A percentile compares a stretch with the other conserved stretches of the same genome.
These are phyloP conservation scores for Ormosia emarginata DNA, from an alignment of 306 rosid species.

Conservation along the genomic window DNA sequence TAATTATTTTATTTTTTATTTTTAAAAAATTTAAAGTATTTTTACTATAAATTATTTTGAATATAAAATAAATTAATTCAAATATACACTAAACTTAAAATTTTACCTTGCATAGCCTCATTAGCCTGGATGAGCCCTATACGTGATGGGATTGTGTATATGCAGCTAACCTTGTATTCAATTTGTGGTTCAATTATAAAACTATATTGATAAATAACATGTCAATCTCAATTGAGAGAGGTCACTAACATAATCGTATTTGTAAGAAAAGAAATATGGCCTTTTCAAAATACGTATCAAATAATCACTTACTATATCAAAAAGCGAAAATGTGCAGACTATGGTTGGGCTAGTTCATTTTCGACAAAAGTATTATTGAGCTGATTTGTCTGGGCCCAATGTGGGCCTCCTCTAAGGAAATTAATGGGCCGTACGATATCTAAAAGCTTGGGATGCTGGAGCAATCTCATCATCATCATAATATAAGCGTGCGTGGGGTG, in stretches of 20 bases:
- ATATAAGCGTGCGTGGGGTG: conserved; percentile 20
- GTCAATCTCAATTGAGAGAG: background rate
- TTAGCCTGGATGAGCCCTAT: background rate
- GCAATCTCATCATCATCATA: conserved; percentile 10
- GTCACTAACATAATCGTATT: background rate
- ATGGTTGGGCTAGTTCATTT: no score
- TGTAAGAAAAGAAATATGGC: background rate
- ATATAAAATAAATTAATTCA: no score
- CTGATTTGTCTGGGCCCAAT: background rate
- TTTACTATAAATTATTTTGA: no score
- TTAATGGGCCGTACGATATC: background rate
- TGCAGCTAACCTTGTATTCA: background rate
- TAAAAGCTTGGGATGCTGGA: conserved; percentile 1
- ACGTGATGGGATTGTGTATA: background rate
- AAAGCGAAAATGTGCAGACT: background rate
- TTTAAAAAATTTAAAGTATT: no score
- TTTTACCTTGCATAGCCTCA: conserved; percentile 1
- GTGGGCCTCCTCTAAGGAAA: background rate
- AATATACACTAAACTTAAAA: background rate
- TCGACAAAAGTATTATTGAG: background rate
- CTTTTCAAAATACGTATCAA: background rate
- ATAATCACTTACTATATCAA: background rate
- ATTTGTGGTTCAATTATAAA: background rate
- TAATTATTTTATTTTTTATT: no score
- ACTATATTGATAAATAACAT: background rate